Base-by-base conservation (phyloP, 441 rosid species). In the Gossypium schwendimanii region DNA sequence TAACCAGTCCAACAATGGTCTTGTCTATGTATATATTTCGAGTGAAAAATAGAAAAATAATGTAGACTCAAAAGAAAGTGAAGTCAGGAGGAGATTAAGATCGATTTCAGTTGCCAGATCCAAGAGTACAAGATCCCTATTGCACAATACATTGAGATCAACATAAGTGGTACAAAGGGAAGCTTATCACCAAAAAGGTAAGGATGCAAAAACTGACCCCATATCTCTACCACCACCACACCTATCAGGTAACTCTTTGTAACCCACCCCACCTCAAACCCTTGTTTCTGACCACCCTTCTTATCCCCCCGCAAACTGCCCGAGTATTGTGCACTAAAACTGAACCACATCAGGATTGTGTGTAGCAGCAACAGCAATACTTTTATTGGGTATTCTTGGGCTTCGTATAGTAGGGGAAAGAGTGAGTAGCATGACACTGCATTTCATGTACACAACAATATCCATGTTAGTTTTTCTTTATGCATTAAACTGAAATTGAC, bases 341-440 rank as follows among this genome's bases (percentile, higher is more conserved):
- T 65, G 4, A 81, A 75, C 89, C 88, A 87, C 81, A 84, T 83
- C 2, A 88, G 75, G 70, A 84, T 63, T 70, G 91, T 77, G 67
- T 91, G 91, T 44, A 87, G 31, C 18, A 92, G 71, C 84, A 94
- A 62, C 76, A 94, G 12, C 54, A 87, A 53, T 67, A 91, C 92
- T 80, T 94, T 94, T 68, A 92, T 85, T 14, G 91, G 89, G 64
- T 92, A 92, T 73, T 94, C 99, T 72, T 76, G 97, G 41, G 86
- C 86, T 80, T 88, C 90, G 0, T 81, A 85, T 73, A 92, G 86
- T 68, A 92, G 97, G 5, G 99, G 98, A 71, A 91, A 89, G 26
- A 94, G 78, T 1, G 98, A 94, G 79, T 92, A 91, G 81, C 88
- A 87, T 65, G 90, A 89, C 66, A 84, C 97, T 94, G 97, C 90